Base-by-base conservation (phyloP, 495 filamentous ascomycete species). In the Chaetomium cochliodes region DNA sequence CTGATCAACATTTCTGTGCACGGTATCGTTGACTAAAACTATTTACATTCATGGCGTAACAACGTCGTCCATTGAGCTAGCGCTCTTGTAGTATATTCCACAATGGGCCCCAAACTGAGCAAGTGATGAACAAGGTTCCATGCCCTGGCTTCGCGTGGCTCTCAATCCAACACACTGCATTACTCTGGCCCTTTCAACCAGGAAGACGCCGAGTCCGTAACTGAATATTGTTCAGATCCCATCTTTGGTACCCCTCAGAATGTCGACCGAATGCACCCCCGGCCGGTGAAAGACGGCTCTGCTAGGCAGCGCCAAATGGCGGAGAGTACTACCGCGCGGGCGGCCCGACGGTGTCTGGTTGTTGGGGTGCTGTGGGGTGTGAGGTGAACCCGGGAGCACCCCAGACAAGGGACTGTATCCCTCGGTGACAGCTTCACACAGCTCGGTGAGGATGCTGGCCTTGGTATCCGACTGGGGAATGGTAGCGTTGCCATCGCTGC, bases 381-480 rank as follows among this genome's bases (percentile, higher is more conserved):
- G 50, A n/a, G 46, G 15, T 8, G 50, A 28, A 8, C 57, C 26
- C 16, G 26, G 46, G 22, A 33, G 50, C 63, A 37, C 37, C 58
- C 62, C 61, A 5, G 23, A 33, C 2, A 73, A 53, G 0, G 71
- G 71, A 22, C 69, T 69, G 56, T 73, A 73, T 8, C 55, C 37
- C 67, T 70, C 65, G 5, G 66, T 67, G n/a, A 70, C 72, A 9
- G 66, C 70, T 5, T 64, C 68, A 51, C 68, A 68, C 18, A 74
- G 57, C 62, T 72, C 70, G 11, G 70, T 67, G 25, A 70, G 56
- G 47, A 72, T 74, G 64, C 67, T 72, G 52, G 58, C 44, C 20
- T 70, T 62, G 20, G 72, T 73, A 44, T 63, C 58, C 2, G 71
- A 69, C 23, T 46, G 30, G 18, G 55, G 22, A 16, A 64, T 59